Percentiles rank a stretch among this genome's conserved stretches.
phyloP scores from a whole-genome alignment of 1,139 yeast genomes.

The Arxiozyma telluris region DNA sequence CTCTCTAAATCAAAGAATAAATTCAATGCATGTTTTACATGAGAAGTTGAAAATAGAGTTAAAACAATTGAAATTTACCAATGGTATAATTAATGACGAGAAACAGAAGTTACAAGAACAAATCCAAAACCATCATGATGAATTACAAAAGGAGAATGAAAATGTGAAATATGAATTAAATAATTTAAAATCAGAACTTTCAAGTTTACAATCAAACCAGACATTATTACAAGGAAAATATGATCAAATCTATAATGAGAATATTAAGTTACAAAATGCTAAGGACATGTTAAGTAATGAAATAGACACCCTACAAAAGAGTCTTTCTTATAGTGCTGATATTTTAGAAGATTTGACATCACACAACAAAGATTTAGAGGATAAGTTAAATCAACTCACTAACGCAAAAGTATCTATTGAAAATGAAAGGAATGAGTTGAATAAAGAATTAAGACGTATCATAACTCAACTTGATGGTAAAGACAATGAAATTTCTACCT shows the following conservation, averaged over 20 bases:
- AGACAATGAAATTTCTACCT: constrained; percentile 4
- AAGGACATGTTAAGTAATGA: constrained; percentile 11
- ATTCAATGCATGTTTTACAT: constrained; percentile 20
- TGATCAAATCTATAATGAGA: constrained; percentile 15
- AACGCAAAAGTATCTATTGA: background rate
- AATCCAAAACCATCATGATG: background rate
- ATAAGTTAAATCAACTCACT: constrained; percentile 4
- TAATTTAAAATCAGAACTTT: constrained; percentile 23
- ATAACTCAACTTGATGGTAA: constrained; percentile 2
- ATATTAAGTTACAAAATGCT: constrained; percentile 8
- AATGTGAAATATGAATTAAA: constrained; percentile 17
- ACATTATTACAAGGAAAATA: constrained; percentile 27
- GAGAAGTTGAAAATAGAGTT: constrained; percentile 39
- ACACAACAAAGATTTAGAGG: constrained; percentile 8
- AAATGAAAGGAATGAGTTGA: constrained; percentile 1
- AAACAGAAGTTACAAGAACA: constrained; percentile 1
- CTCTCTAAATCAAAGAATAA: constrained; percentile 17
- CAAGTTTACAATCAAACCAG: constrained; percentile 27
- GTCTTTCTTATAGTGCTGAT: constrained; percentile 3
- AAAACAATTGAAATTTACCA: constrained; percentile 56
- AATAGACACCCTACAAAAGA: constrained; percentile 8
- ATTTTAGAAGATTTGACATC: constrained; percentile 3
- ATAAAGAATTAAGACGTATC: constrained; percentile 3
- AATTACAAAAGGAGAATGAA: constrained; percentile 28
- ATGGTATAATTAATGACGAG: constrained; percentile 1